These are phyloP conservation scores for Solanum lignicaule DNA, from an alignment of 257 asterid genomes.

Conservation along the genomic window DNA sequence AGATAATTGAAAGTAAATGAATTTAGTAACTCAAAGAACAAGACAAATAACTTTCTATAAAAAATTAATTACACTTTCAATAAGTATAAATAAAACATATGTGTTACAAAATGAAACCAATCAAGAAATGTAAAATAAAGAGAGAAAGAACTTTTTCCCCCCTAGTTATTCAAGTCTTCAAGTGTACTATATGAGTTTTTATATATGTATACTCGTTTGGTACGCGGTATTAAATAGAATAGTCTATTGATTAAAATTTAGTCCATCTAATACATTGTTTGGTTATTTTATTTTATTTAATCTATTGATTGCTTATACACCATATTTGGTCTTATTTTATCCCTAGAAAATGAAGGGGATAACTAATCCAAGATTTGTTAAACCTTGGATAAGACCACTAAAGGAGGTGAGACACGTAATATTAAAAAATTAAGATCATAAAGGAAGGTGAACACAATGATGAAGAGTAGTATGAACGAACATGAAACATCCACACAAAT, in stretches of 20 bases:
- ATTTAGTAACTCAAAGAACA: too few relatives aligned
- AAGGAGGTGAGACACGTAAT: not conserved
- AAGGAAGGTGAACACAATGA: not conserved
- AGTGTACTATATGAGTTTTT: not conserved
- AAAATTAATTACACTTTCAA: not conserved
- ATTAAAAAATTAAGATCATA: too few relatives aligned
- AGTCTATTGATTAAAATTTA: too few relatives aligned
- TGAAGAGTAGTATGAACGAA: not conserved
- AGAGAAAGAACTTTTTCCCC: fast-evolving
- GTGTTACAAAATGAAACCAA: not conserved
- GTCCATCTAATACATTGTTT: too few relatives aligned
- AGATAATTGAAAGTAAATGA: not conserved
- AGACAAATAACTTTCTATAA: too few relatives aligned
- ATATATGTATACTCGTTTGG: too few relatives aligned
- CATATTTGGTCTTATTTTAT: too few relatives aligned
- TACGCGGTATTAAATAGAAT: too few relatives aligned
- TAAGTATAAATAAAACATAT: not conserved
- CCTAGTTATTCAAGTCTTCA: not conserved
- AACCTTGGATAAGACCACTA: too few relatives aligned
- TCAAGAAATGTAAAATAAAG: not conserved
- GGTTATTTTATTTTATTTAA: too few relatives aligned
- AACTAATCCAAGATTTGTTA: too few relatives aligned
- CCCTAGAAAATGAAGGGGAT: fast-evolving
- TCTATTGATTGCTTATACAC: too few relatives aligned
- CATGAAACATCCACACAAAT: not conserved